Evolutionary conservation across 1,284 basidiomycete species (phyloP), one percentile per base, ranked within the genome.

Genomic region (Moesziomyces antarcticus): DNA sequence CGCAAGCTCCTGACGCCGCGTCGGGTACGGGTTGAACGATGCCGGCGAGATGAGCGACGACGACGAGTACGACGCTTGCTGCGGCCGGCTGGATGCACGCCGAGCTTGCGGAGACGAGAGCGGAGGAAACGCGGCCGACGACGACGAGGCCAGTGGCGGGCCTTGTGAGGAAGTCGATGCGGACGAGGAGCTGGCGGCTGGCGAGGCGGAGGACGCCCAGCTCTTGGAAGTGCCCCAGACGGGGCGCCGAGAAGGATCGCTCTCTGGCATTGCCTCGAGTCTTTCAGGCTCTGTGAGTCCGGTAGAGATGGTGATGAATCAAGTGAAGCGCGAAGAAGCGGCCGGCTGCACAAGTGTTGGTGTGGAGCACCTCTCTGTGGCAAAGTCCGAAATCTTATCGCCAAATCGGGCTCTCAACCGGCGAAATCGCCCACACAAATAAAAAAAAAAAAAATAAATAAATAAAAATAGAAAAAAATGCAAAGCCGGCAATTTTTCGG

Each of bases 1-100:
- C 3, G 67, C 72, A 1, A 74, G 55, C 45, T 74, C 72, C 53
- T 74, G 72, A 9, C 53, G 52, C 21, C 72, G 66, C 0, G 72
- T 70, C 4, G 72, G 72, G 25, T 74, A 74, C 3, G 72, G 72
- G 21, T 74, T 74, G 67, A 74, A 74, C 6, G 62, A 59, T 2
- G 63, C 35, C 16, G 56, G 44, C 0, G 66, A 69, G 41, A 69
- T 69, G n/a, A 69, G 49, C 20, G 66, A 67, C 3, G 54, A 63
- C 30, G 41, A 51, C 0, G 58, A 43, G 21, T 27, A 51, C 0
- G 48, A 11, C 7, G 50, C 43, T 9, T 44, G 24, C 22, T 11
- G 43, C 20, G 66, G 49, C 3, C 66, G 66, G 14, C 47, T 50
- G 11, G 56, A 56, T 1, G 55, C 20, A 6, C 56, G 46, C 16